Evolutionary conservation across 805 yeast genomes (phyloP).

Genomic region (Metschnikowia kofuensis): DNA sequence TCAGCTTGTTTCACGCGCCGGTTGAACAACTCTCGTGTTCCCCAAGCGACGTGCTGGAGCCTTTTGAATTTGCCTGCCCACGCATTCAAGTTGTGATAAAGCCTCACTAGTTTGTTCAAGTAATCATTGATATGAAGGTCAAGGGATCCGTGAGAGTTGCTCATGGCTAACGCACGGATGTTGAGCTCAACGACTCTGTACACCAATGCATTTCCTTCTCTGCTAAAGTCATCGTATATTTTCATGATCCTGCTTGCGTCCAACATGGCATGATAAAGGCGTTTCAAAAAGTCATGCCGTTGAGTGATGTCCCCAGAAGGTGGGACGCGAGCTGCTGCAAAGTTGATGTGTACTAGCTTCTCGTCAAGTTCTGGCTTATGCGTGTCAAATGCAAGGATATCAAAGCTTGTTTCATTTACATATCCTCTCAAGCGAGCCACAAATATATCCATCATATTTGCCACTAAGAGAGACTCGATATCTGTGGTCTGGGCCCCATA

Average conservation of each 20-base stretch:
- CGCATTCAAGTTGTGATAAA: background rate
- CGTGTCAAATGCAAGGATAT: background rate
- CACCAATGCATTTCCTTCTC: background rate
- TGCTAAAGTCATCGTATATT: background rate
- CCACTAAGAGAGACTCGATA: background rate
- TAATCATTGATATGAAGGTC: background rate
- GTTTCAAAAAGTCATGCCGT: background rate
- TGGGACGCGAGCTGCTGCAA: background rate
- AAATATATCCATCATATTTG: background rate
- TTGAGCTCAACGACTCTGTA: background rate
- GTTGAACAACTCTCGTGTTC: background rate
- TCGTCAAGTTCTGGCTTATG: background rate
- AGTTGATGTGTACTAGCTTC: background rate
- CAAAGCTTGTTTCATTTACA: conserved; percentile 2
- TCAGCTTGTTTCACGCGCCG: conserved; percentile 1
- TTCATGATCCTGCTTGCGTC: conserved; percentile 1
- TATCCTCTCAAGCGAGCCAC: background rate
- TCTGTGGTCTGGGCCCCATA: background rate
- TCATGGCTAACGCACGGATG: conserved; percentile 1
- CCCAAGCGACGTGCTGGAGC: background rate
- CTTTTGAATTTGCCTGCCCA: background rate
- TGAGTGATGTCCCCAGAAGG: background rate
- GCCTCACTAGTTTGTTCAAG: background rate
- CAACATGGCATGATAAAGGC: background rate
- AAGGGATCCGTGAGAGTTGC: conserved; percentile 1